phyloP scores from a whole-genome alignment of 2,329 filamentous ascomycete genomes.

The Graphilbum fragrans region DNA sequence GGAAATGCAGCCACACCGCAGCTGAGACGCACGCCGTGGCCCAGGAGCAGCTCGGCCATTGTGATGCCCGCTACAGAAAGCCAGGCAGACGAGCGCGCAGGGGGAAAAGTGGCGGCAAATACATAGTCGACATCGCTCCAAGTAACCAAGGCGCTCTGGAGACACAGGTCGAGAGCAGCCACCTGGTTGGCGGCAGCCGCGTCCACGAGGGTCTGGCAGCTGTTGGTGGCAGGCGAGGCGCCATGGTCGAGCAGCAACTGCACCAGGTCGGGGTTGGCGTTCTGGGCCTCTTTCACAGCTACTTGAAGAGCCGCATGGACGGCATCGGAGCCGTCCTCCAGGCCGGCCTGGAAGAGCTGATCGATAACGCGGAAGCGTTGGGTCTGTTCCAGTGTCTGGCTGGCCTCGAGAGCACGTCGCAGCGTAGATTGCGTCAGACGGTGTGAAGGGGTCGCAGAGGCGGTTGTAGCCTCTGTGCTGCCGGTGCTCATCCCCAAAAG shows the following conservation, averaged over 20 bases:
- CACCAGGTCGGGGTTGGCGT: slow-evolving; percentile 34
- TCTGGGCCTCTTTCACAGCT: slow-evolving; percentile 36
- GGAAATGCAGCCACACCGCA: no score
- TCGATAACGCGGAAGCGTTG: slow-evolving; percentile 33
- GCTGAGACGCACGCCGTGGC: slow-evolving; percentile 31
- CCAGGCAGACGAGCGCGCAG: no score
- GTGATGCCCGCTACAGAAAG: no score
- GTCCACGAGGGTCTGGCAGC: slow-evolving; percentile 39
- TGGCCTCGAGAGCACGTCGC: slow-evolving; percentile 37
- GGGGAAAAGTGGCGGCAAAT: slow-evolving; percentile 32
- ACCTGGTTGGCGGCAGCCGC: slow-evolving; percentile 27
- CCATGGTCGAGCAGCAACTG: slow-evolving; percentile 35
- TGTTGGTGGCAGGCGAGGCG: slow-evolving; percentile 38
- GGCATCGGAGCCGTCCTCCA: slow-evolving; percentile 33
- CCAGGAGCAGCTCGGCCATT: slow-evolving; percentile 17
- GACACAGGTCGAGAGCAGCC: slow-evolving; percentile 27
- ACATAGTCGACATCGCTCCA: slow-evolving; percentile 29
- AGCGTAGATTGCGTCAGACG: slow-evolving; percentile 32
- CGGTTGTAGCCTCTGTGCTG: slow-evolving; percentile 21
- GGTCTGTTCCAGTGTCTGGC: slow-evolving; percentile 36
- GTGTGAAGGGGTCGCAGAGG: neutral
- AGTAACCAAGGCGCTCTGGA: slow-evolving; percentile 25
- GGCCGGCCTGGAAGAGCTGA: slow-evolving; percentile 39
- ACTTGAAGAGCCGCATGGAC: slow-evolving; percentile 37
- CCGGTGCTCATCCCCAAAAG: slow-evolving; percentile 40